These are phyloP conservation scores for Casuarina cunninghamiana DNA, from an alignment of 306 rosid genomes.

Conservation along the genomic window DNA sequence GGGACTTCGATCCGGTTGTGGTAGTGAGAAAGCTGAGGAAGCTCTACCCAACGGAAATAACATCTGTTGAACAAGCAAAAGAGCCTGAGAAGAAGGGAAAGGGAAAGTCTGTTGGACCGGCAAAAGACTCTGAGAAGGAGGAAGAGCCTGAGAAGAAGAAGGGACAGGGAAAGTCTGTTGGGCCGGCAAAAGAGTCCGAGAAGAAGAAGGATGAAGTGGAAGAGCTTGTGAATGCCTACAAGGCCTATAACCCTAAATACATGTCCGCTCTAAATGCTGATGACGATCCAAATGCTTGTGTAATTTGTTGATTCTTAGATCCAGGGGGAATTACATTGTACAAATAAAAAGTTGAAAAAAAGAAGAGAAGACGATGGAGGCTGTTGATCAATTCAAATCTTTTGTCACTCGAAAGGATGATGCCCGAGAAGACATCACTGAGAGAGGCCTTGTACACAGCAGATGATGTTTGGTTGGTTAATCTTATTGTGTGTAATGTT, in stretches of 20 bases:
- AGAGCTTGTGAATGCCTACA: constrained; percentile 13
- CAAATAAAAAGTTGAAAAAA: neutral
- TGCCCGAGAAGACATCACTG: neutral
- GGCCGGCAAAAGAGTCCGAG: neutral
- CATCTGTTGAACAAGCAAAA: constrained; percentile 75
- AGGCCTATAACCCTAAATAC: constrained; percentile 12
- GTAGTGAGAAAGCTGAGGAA: constrained; percentile 64
- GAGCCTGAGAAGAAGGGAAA: constrained; percentile 5
- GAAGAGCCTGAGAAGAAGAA: constrained; percentile 46
- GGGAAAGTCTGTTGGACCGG: no score
- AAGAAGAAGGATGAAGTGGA: constrained; percentile 34
- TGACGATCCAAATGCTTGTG: constrained; percentile 69
- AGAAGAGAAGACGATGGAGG: neutral
- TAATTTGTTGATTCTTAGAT: constrained; percentile 46
- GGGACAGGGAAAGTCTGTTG: neutral
- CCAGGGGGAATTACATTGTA: neutral
- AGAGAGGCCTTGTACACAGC: neutral
- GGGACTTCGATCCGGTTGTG: constrained; percentile 58
- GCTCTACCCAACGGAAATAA: constrained; percentile 43
- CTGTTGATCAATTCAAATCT: neutral
- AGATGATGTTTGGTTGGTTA: neutral
- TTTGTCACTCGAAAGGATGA: neutral
- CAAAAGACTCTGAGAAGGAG: no score
- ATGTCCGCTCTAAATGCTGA: constrained; percentile 31
- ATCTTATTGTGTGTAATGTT: neutral